Base-by-base conservation (phyloP, 495 filamentous ascomycete genomes). In the Aspergillus indologenus region DNA sequence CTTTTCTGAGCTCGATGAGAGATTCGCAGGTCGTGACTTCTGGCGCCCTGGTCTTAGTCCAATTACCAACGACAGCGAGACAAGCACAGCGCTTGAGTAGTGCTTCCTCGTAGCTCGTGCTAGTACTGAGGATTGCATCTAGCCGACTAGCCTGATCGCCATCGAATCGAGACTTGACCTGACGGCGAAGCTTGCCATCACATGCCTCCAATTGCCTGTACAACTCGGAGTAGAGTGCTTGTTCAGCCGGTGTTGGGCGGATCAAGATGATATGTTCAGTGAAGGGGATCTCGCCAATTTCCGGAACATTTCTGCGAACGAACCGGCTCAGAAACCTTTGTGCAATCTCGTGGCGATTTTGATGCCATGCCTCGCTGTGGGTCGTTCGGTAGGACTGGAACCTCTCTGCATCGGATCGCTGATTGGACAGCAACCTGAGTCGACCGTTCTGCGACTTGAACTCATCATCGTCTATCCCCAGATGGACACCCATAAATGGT, bases 281-380 rank as follows among this genome's bases (percentile, higher is more conserved):
- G 5, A 61, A 65, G 1, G 71, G 64, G 22, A 86, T 82, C 17
- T 75, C 64, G 9, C 71, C 70, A 26, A 81, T 78, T 9, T 81
- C 68, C 1, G 79, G 72, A 19, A 75, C 62, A 57, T 84, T 84
- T 58, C 75, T 77, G 24, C 84, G 75, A 7, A 76, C 78, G 64
- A 84, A 86, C 1, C 67, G 66, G 54, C 83, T 56, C 1, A 86
- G 69, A 60, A 86, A 87, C 1, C 19, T 58, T 56, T 85, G 82
- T 2, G 83, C 84, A 58, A 77, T 57, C 1, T 68, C 56, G 23
- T 80, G 71, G 19, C 84, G 77, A 22, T 73, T 69, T 44, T 66
- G 51, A 60, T 83, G 81, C 84, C 84, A 87, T 43, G 74, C 70
- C 7, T 76, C 60, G 45, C 79, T 83, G 20, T 69, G 71, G 23